Evolutionary conservation across 208 protist species (phyloP).

Genomic region (Trypanosoma boissoni): DNA sequence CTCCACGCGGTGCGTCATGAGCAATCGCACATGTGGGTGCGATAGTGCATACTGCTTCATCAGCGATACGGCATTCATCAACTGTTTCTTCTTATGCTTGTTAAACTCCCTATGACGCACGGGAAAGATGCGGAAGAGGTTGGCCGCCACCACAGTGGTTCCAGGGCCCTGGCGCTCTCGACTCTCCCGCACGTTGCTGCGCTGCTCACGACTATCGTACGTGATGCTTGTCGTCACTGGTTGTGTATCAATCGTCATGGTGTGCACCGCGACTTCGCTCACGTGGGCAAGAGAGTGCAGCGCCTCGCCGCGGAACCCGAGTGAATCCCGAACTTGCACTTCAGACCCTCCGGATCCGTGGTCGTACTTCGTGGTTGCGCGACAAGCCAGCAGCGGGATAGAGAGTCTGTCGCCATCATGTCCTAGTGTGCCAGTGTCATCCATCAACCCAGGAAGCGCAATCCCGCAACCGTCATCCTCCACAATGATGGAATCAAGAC

Average conservation of each 20-base stretch:
- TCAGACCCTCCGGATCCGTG: neutral
- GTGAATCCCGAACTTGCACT: constrained; percentile 21
- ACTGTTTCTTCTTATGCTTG: constrained; percentile 70
- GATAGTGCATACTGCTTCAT: constrained; percentile 88
- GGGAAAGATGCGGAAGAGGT: constrained; percentile 85
- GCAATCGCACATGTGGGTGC: constrained; percentile 63
- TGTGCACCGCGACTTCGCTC: constrained; percentile 69
- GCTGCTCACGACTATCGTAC: constrained; percentile 37
- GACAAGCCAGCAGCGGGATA: constrained; percentile 55
- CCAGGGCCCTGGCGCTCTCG: constrained; percentile 40
- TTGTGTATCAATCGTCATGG: constrained; percentile 40
- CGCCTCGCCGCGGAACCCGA: constrained; percentile 98
- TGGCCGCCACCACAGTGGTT: constrained; percentile 73
- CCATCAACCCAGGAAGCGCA: constrained; percentile 35
- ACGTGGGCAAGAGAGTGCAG: constrained; percentile 91
- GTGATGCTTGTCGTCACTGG: constrained; percentile 37
- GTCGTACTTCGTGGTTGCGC: constrained; percentile 61
- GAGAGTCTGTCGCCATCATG: constrained; percentile 13
- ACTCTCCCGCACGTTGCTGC: constrained; percentile 8
- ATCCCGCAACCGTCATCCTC: constrained; percentile 86
- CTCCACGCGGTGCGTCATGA: constrained; percentile 59
- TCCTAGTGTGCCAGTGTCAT: constrained; percentile 25
- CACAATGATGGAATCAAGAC: constrained; percentile 67
- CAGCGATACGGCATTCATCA: constrained; percentile 43
- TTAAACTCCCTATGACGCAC: constrained; percentile 88